Percentiles rank a stretch among this genome's conserved stretches.
These are phyloP conservation scores for Auricularia heimuer DNA, from an alignment of 768 basidiomycete species.

Conservation along the genomic window DNA sequence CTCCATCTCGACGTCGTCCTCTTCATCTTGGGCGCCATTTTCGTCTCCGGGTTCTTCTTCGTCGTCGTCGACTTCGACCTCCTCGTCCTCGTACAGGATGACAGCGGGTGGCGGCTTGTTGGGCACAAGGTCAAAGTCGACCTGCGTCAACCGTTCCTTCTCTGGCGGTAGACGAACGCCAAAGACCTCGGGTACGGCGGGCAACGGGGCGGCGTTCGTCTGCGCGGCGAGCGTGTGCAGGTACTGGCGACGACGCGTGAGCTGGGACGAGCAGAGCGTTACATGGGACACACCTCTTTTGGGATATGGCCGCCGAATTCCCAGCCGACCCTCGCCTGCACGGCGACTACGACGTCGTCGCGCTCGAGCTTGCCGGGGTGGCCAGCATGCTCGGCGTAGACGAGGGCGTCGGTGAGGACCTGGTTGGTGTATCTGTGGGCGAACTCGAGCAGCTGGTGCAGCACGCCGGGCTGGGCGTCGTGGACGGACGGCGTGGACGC, in stretches of 20 bases:
- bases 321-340: conserved; percentile 87
- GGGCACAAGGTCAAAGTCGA: conserved; percentile 81
- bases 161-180: conserved; percentile 67
- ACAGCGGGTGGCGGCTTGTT: conserved; percentile 74
- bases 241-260: conserved; percentile 37
- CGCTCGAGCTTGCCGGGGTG: conserved; percentile 68
- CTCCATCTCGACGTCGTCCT: conserved; percentile 55
- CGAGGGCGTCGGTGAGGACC: conserved; percentile 73
- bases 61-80: conserved; percentile 65
- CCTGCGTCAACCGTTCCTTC: conserved; percentile 58
- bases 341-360: conserved; percentile 72
- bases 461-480: conserved; percentile 76
- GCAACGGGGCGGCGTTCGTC: conserved; percentile 71
- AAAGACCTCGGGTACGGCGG: conserved; percentile 80
- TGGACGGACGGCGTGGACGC: conserved; percentile 78
- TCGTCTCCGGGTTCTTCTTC: conserved; percentile 30
- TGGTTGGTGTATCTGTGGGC: conserved; percentile 77
- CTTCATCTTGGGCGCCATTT: conserved; percentile 42
- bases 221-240: conserved; percentile 71
- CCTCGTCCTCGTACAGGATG: conserved; percentile 71
- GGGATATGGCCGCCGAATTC: conserved; percentile 84
- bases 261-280: neutral
- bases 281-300: conserved; percentile 56
- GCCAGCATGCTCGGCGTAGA: conserved; percentile 82
- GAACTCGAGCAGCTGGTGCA: conserved; percentile 82